Base-by-base conservation (phyloP, 306 rosid species). In the Purshia tridentata region DNA sequence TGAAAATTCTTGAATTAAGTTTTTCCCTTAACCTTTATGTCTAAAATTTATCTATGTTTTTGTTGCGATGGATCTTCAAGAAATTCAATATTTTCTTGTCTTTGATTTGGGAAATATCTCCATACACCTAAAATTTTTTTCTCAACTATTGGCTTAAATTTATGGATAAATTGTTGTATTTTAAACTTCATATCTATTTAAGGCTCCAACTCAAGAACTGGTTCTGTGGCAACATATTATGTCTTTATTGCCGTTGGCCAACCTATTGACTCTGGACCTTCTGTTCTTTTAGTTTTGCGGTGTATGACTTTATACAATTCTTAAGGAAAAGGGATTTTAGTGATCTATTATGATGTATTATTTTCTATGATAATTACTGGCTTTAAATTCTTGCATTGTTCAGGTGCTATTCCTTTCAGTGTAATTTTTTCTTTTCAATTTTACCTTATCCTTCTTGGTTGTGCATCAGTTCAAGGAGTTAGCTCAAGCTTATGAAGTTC, bases 401-500 rank as follows among this genome's bases (percentile, higher is more conserved):
- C 7, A 11, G 11, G 42, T 23, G 55, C 22, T 40, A 13, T 50
- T 29, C 39, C 6, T 40, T 58, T 76, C 19, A 10, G 5, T 52
- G 37, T 19, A 41, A 14, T 4, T 4, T 16, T 41, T 29, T 52
- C 52, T 58, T 55, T 18, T 18, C 45, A 67, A 11, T 63, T 40
- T 58, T 51, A 57, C 72, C 14, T 15, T 49, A 12, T 61, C 1
- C 67, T 22, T 8, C 10, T 37, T 50, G 22, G 48, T 78, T 57
- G 45, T 75, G 63, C 49, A 41, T 69, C 87, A 86, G 96, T 90
- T 90, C 81, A 90, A 90, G 90, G 93, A 88, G 78, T 69, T 88
- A 79, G 84, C 83, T 62, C 96, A 90, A 74, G 91, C 96, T 23
- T 90, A 90, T 86, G 96, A 90, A 65, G 93, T 88, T 76, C 88